These are phyloP conservation scores for Oryza nivara DNA, from an alignment of 176 grass and related monocot species.

Conservation along the genomic window DNA sequence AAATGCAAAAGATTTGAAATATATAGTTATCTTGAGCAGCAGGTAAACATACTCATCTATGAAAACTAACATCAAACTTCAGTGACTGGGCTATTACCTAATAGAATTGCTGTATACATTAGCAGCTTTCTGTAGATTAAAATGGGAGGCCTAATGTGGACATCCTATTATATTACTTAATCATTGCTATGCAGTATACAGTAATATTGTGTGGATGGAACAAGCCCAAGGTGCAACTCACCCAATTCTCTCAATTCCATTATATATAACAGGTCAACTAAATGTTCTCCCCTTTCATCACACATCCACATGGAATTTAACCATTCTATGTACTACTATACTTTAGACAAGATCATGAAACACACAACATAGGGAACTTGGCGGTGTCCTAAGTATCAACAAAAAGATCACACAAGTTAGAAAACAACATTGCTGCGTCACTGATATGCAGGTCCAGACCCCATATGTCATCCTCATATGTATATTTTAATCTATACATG, in stretches of 20 bases:
- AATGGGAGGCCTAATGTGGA: neutral
- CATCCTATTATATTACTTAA: conserved; percentile 14
- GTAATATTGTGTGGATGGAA: neutral
- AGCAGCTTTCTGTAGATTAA: conserved; percentile 13
- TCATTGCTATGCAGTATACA: conserved; percentile 1
- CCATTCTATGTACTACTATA: neutral
- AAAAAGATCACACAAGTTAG: neutral
- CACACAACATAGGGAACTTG: neutral
- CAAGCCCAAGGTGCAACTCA: neutral
- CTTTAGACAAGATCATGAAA: neutral
- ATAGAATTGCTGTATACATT: conserved; percentile 1
- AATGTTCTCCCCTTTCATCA: neutral
- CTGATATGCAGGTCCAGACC: neutral
- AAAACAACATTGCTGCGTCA: neutral
- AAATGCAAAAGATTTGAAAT: conserved; percentile 7
- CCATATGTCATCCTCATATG: neutral
- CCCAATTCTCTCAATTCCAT: neutral
- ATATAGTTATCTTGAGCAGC: neutral
- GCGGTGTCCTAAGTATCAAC: neutral
- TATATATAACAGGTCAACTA: conserved; percentile 14
- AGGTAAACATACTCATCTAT: neutral
- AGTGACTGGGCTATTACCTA: neutral
- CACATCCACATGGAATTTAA: conserved; percentile 27
- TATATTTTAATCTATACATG: neutral
- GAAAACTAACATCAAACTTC: conserved; percentile 24